Base-by-base conservation (phyloP, 805 yeast species). In the Barnettozyma siamensis region DNA sequence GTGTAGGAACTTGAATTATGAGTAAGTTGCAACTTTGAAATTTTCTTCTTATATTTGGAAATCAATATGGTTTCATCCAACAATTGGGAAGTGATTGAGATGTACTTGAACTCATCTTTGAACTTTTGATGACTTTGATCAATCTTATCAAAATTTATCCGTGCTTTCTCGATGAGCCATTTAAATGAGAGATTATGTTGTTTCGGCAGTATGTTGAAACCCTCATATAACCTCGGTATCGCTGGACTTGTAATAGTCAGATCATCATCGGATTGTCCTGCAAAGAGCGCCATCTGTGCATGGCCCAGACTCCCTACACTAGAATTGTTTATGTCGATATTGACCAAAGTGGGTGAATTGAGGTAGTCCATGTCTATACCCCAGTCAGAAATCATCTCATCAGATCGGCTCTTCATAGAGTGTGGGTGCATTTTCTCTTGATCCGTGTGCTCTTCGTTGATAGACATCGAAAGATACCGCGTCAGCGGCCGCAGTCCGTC, bases 91-190 rank as follows among this genome's bases (percentile, higher is more conserved):
- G 78, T 67, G 6, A 76, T 66, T 2, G 76, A 53, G 4, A 64
- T 55, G 51, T 75, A 77, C 35, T 75, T 66, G 47, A 75, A 73
- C 46, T 75, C 75, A 42, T 77, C 82, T 21, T 64, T 47, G 48
- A 75, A 76, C 33, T 54, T 41, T 50, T 3, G 37, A 5, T 35
- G 24, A 2, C 18, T 18, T 2, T 1, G 16, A 7, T 37, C 24
- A 15, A 28, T 45, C 37, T 19, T 39, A 33, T 38, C 49, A 50
- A 20, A 57, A 36, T 33, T 40, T 16, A 13, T 33, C 13, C 26
- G 7, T 10, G 27, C 16, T 7, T 37, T 33, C 8, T 27, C 19
- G 13, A 40, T 7, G 8, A 33, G 5, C 3, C 10, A 2, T 16
- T 31, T 12, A 29, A 42, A 27, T n/a, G 46, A 39, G 11, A n/a